A percentile compares a stretch with the other conserved stretches of the same genome.
These are phyloP conservation scores for Zostera marina DNA, from an alignment of 116 monocot species.

Conservation along the genomic window DNA sequence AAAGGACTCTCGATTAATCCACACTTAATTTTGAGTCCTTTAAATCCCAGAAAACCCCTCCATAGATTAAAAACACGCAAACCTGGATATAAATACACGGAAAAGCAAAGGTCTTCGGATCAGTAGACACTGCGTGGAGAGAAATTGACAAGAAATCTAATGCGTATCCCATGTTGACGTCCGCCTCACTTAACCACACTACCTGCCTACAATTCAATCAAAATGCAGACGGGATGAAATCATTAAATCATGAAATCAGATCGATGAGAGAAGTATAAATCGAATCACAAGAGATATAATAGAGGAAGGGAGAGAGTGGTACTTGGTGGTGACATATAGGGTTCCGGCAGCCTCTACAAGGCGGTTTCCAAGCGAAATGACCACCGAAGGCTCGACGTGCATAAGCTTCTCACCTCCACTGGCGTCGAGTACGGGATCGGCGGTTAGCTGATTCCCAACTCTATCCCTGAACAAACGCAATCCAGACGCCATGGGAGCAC, in stretches of 20 bases:
- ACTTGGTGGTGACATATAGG: slow-evolving; percentile 73
- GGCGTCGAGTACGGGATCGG: slow-evolving; percentile 43
- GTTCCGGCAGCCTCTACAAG: slow-evolving; percentile 54
- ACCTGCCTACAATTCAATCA: slow-evolving; percentile 39
- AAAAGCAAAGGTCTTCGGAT: slow-evolving; percentile 54
- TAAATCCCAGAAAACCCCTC: too few species aligned
- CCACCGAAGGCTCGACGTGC: slow-evolving; percentile 47
- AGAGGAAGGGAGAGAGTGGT: neutral
- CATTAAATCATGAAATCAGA: slow-evolving; percentile 1
- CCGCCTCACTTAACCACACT: slow-evolving; percentile 74
- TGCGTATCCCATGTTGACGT: slow-evolving; percentile 51
- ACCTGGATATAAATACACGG: slow-evolving; percentile 93
- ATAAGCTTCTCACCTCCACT: slow-evolving; percentile 66
- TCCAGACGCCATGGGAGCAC: slow-evolving; percentile 37
- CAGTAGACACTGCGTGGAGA: slow-evolving; percentile 82
- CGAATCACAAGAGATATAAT: neutral
- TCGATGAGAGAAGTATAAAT: neutral
- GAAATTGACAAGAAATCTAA: slow-evolving; percentile 78
- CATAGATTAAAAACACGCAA: neutral
- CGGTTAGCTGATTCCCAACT: slow-evolving; percentile 20
- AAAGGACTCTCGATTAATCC: too few species aligned
- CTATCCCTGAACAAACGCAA: slow-evolving; percentile 34
- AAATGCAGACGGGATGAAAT: neutral
- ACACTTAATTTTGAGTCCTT: too few species aligned
- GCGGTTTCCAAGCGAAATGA: slow-evolving; percentile 45